Conservation (phyloP, 2,329 filamentous ascomycete species). For the Botrytis deweyae region DNA sequence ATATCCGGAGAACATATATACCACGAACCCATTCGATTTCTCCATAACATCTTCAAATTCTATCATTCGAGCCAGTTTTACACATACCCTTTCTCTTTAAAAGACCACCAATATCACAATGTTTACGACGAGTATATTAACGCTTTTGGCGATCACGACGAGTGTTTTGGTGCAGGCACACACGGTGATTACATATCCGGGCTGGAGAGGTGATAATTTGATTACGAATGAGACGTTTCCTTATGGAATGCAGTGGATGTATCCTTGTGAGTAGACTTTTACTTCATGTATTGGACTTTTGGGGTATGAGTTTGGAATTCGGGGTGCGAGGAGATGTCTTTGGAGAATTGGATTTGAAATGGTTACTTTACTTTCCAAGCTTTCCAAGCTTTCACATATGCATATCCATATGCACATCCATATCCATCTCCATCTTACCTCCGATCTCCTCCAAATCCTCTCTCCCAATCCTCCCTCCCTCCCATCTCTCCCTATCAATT, state of each 20-base stretch:
- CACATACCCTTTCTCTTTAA: not conserved
- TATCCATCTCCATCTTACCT: not conserved
- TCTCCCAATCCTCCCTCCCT: not conserved
- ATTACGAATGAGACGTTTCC: constrained; percentile 41
- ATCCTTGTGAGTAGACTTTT: constrained; percentile 40
- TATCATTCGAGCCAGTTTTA: not conserved
- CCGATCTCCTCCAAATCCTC: not conserved
- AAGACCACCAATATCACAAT: not conserved
- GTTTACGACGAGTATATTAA: constrained; percentile 7
- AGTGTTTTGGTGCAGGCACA: constrained; percentile 42
- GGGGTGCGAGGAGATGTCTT: not conserved
- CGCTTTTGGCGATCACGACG: constrained; percentile 8
- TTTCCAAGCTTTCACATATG: not conserved
- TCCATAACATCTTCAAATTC: not conserved
- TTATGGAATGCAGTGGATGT: constrained; percentile 43
- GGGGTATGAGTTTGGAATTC: not conserved
- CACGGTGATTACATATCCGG: constrained; percentile 43
- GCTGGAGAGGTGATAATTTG: constrained; percentile 44
- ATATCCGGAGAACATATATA: not conserved
- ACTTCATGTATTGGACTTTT: not conserved
- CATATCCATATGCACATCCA: not conserved
- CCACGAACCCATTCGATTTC: not conserved
- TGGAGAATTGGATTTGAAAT: not conserved
- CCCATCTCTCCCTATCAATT: not conserved
- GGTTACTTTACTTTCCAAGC: not conserved